Conservation (phyloP, 2,329 filamentous ascomycete genomes). For the Penicillium sp. region DNA sequence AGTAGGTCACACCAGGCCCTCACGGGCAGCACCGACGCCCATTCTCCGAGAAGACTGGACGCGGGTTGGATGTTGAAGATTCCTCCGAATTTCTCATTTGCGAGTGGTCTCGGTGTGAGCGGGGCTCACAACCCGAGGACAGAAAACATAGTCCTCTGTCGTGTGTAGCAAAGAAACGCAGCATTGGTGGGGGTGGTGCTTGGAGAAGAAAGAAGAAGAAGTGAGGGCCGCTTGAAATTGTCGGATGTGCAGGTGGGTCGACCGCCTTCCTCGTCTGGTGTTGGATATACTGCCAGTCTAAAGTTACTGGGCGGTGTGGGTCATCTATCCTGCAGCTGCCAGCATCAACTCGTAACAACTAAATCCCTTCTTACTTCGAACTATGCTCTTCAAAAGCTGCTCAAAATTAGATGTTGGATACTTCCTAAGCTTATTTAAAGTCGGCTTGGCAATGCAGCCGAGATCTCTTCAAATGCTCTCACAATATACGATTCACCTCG, state of each 20-base stretch:
- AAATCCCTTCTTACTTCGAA: no score
- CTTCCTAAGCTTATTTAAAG: background rate
- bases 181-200: slow-evolving; percentile 87
- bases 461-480: slow-evolving; percentile 33
- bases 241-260: slow-evolving; percentile 10
- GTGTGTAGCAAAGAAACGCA: slow-evolving; percentile 94
- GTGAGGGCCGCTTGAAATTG: slow-evolving; percentile 19
- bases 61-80: slow-evolving; percentile 70
- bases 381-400: no score
- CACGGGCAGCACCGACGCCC: slow-evolving; percentile 67
- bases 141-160: slow-evolving; percentile 52
- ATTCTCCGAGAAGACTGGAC: slow-evolving; percentile 34
- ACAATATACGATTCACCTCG: slow-evolving; percentile 27
- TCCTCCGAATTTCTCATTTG: slow-evolving; percentile 99
- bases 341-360: no score
- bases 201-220: slow-evolving; percentile 53
- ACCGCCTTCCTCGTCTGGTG: slow-evolving; percentile 18
- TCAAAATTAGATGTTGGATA: background rate
- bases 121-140: slow-evolving; percentile 28
- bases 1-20: slow-evolving; percentile 78
- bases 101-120: slow-evolving; percentile 44
- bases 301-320: no score
- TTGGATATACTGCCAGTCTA: slow-evolving; percentile 12
- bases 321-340: no score
- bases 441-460: background rate